These are phyloP conservation scores for Mrakia hoshinonis DNA, from an alignment of 768 basidiomycete species.

Conservation along the genomic window DNA sequence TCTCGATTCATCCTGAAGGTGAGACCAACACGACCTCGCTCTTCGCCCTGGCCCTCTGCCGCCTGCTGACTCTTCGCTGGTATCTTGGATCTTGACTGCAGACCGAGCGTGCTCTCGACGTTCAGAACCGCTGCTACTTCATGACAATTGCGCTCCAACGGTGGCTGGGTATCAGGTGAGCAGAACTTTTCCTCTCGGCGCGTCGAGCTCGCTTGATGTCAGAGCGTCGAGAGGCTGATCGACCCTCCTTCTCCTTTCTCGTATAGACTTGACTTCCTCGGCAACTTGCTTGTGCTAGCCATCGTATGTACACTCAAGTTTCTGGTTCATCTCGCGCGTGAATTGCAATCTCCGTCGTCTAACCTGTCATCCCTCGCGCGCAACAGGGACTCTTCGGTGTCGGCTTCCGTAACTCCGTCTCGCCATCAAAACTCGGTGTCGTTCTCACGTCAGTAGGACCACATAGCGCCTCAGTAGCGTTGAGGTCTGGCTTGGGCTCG, in stretches of 20 bases:
- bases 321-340: no score
- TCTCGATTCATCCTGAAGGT: conserved; percentile 64
- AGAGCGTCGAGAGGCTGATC: no score
- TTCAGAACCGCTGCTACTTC: conserved; percentile 59
- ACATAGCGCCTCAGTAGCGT: background rate
- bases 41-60: background rate
- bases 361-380: no score
- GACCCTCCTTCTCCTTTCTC: background rate
- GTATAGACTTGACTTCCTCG: conserved; percentile 67
- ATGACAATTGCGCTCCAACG: conserved; percentile 30
- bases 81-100: background rate
- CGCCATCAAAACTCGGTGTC: conserved; percentile 70
- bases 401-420: conserved; percentile 61
- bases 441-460: conserved; percentile 64
- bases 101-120: conserved; percentile 32
- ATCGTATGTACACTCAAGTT: no score
- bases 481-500: background rate
- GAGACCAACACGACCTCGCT: conserved; percentile 53
- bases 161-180: conserved; percentile 62
- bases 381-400: conserved; percentile 73
- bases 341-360: no score
- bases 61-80: background rate
- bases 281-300: conserved; percentile 53
- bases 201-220: background rate
- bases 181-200: background rate